A percentile compares a stretch with the other conserved stretches of the same genome.
phyloP scores from a whole-genome alignment of 2,329 filamentous ascomycete species.

The Metarhizium rileyi region DNA sequence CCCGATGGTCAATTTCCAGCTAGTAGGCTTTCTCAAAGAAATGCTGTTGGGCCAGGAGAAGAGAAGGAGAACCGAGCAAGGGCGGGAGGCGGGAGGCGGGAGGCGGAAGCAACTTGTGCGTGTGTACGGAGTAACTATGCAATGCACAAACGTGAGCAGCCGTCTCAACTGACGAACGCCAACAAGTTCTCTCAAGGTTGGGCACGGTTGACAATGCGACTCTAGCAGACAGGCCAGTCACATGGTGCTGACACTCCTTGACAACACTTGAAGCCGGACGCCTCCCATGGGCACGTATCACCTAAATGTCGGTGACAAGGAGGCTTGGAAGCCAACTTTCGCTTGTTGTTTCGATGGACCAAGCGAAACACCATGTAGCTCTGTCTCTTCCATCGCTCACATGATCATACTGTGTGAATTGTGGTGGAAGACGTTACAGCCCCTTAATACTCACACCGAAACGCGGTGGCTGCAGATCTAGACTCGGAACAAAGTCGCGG shows the following conservation, averaged over 20 bases:
- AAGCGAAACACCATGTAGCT: neutral
- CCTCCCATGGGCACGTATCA: neutral
- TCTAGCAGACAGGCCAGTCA: no score
- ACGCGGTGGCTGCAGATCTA: neutral
- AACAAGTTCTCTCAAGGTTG: neutral
- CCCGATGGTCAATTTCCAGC: no score
- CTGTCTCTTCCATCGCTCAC: neutral
- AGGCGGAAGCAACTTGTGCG: no score
- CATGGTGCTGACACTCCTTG: neutral
- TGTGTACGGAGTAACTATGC: no score
- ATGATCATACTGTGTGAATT: neutral
- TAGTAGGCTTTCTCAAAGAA: no score
- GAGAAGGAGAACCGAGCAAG: no score
- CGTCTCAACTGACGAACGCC: no score
- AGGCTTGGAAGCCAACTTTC: neutral
- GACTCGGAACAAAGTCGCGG: neutral
- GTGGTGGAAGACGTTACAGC: neutral
- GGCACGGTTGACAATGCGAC: neutral
- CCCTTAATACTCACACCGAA: neutral
- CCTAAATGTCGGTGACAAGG: neutral
- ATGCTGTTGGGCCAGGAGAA: no score
- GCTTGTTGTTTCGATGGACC: neutral
- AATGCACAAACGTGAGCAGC: no score
- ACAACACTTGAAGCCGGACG: neutral
- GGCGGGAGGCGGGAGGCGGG: no score